Conservation (phyloP, 257 asterid species). For the Solanum dulcamara region DNA sequence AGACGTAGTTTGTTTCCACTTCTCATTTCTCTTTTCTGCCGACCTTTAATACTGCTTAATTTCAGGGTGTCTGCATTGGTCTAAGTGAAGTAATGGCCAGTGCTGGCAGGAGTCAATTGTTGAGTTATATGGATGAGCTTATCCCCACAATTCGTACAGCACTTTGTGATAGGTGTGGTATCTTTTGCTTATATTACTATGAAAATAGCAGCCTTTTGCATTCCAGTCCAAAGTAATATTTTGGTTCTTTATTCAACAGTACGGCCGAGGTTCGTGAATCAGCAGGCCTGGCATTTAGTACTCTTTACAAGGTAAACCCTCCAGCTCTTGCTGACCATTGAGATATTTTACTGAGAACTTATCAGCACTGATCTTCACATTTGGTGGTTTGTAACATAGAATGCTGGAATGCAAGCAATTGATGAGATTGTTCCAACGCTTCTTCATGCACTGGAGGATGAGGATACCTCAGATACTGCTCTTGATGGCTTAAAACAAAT, state of each 20-base stretch:
- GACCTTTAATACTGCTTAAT: neutral
- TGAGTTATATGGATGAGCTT: conserved; percentile 80
- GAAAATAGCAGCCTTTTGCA: neutral
- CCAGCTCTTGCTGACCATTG: neutral
- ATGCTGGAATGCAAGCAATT: conserved; percentile 99
- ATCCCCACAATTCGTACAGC: conserved; percentile 93
- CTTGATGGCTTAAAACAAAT: conserved; percentile 97
- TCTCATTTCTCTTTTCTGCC: neutral
- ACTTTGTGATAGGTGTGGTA: conserved; percentile 83
- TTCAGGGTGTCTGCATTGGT: conserved; percentile 97
- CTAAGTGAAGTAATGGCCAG: conserved; percentile 96
- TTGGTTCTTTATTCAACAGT: conserved; percentile 31
- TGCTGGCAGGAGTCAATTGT: conserved; percentile 90
- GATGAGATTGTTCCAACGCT: conserved; percentile 98
- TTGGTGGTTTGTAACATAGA: conserved; percentile 28
- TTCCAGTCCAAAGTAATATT: neutral
- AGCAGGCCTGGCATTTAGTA: conserved; percentile 93
- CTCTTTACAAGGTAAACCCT: conserved; percentile 77
- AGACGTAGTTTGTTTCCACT: neutral
- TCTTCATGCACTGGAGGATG: conserved; percentile 91
- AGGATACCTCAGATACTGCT: conserved; percentile 83
- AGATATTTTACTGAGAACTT: neutral
- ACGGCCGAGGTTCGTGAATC: conserved; percentile 84
- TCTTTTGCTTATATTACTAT: conserved; percentile 5
- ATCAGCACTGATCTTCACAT: neutral